These are phyloP conservation scores for Tylopilus sp. DNA, from an alignment of 768 basidiomycete species.

Conservation along the genomic window DNA sequence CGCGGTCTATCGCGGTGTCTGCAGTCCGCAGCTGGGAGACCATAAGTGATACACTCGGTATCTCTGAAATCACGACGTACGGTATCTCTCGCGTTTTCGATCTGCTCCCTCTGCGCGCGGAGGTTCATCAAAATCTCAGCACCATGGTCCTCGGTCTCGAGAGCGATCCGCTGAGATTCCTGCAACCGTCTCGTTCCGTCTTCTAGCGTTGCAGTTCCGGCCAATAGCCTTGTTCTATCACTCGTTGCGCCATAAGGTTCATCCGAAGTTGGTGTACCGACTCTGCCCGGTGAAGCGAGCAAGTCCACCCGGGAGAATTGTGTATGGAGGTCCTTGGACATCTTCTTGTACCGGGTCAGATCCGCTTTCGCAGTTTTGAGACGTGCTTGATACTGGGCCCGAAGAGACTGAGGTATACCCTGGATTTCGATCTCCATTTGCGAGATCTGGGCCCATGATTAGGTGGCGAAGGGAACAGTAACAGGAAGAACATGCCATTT, in stretches of 20 bases:
- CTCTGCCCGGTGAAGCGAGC: conserved; percentile 48
- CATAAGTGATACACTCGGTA: background rate
- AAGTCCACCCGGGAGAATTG: conserved; percentile 74
- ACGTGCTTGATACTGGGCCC: conserved; percentile 70
- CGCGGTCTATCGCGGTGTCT: conserved; percentile 86
- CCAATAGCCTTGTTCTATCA: conserved; percentile 76
- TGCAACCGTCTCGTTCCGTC: conserved; percentile 84
- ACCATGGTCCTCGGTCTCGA: conserved; percentile 96
- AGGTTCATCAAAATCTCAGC: conserved; percentile 88
- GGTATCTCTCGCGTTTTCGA: conserved; percentile 88
- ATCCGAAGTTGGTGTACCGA: conserved; percentile 51
- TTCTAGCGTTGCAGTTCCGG: conserved; percentile 73
- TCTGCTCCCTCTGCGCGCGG: conserved; percentile 86
- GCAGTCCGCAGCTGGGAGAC: conserved; percentile 70
- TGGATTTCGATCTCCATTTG: conserved; percentile 99
- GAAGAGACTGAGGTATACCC: conserved; percentile 84
- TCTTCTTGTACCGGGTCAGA: conserved; percentile 77
- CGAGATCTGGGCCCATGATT: conserved; percentile 61
- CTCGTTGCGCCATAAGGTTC: conserved; percentile 72
- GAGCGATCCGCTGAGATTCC: conserved; percentile 86
- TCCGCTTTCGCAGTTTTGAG: conserved; percentile 73
- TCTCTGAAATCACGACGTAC: conserved; percentile 40
- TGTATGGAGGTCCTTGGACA: conserved; percentile 67
- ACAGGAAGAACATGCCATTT: conserved; percentile 64
- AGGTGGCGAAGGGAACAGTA: background rate